Base-by-base conservation (phyloP, 768 basidiomycete genomes). In the Pisolithus microcarpus region DNA sequence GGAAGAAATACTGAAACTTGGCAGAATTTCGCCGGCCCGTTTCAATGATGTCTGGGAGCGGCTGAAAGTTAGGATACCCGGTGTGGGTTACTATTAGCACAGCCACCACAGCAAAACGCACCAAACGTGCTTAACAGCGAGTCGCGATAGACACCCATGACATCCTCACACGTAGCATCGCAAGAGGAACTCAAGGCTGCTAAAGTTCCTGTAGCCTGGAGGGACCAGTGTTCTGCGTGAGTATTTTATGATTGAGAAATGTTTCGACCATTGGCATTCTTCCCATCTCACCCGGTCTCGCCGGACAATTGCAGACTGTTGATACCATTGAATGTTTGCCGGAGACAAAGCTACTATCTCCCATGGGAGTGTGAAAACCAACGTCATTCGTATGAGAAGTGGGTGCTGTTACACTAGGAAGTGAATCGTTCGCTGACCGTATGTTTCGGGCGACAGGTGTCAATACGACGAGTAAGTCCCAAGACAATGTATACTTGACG, bases 351-450 rank as follows among this genome's bases (percentile, higher is more conserved):
- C 46, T 71, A 70, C 47, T 96, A 91, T 66, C 67, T 88, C 61
- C 85, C 89, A n/a, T 96, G 92, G 92, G 84, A 93, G 57, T 95
- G 92, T 66, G 87, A 91, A 65, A 82, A 92, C 57, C 87, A 95
- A 72, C 75, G 85, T 54, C 86, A 91, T 65, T 74, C 75, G 31
- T 89, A 95, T 63, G 91, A 95, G 73, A 83, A 88, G 90, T 87
- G 63, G 61, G 83, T 75, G 21, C 9, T 16, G 37, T 26, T 44
- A 31, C 36, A 28, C 21, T 11, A 11, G 21, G 21, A 42, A 21
- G 8, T 38, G 31, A 34, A 34, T 34, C 34, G 26, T 11, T 46
- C 50, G 23, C 24, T 31, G 43, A 49, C 39, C 26, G 16, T 46
- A 49, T 28, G 9, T 9, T 45, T 30, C 34, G 34, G 9, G 43